Base-by-base conservation (phyloP, 2,329 filamentous ascomycete genomes). In the Ilyonectria robusta region DNA sequence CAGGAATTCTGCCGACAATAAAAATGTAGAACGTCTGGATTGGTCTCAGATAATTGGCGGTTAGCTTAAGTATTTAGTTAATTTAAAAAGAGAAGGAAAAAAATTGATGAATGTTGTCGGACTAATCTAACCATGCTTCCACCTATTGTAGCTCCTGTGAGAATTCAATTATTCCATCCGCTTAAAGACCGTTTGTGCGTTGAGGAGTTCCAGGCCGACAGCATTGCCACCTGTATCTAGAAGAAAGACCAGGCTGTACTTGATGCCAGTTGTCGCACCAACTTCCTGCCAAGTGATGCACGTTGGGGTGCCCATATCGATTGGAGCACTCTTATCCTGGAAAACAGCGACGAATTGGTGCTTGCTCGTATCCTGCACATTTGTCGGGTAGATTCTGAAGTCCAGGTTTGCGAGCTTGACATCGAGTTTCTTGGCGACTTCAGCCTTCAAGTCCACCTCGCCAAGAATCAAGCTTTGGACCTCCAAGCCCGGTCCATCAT, bases 281-380 rank as follows among this genome's bases (percentile, higher is more conserved):
- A 72, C 50, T 31, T 72, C 70, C 21, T 75, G 74, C 72, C 78
- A 80, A 0, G 76, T 80, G 23, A 78, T 76, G 26, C 79, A 81
- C 1, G 79, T 80, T 2, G 79, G 79, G 3, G 79, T 81, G 1
- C 76, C 78, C 68, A 63, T 70, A 3, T 81, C 79, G 7, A 75
- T 70, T 0, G 70, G 72, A 3, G 77, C 78, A 17, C 61, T 72
- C 55, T 59, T 75, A 21, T 80, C 75, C 65, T 80, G 79, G 19
- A 79, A 75, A 0, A 79, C 72, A 0, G 72, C 75, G 0, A 80
- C 64, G 19, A 77, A 80, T 57, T 79, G 77, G 1, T 76, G 75
- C 8, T 46, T 61, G 0, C 2, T 59, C 1, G 57, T 31, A 2
- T 69, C 67, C 31, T 61, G 56, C 6, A 79, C 65, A 35, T 80